These are phyloP conservation scores for Cochliopodium minus DNA, from an alignment of 208 protist species.

Conservation along the genomic window DNA sequence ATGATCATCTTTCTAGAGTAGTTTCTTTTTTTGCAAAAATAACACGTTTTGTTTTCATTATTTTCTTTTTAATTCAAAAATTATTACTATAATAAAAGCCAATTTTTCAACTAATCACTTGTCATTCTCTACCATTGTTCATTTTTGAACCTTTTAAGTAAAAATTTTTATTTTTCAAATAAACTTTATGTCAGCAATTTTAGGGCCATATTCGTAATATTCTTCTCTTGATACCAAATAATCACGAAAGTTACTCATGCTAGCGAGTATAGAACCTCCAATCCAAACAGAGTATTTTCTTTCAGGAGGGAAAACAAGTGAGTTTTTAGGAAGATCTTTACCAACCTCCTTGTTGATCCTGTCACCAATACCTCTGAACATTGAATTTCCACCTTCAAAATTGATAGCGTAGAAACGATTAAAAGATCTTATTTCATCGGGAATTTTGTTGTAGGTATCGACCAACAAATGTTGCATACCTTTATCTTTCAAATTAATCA, in stretches of 20 bases:
- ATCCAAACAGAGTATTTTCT: constrained; percentile 44
- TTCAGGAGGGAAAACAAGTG: too few species aligned
- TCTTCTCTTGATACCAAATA: constrained; percentile 94
- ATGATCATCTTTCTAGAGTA: too few species aligned
- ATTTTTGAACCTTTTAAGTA: too few species aligned
- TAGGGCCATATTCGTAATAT: constrained; percentile 88
- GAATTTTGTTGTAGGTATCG: constrained; percentile 79
- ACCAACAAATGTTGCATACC: constrained; percentile 71
- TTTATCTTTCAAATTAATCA: constrained; percentile 67
- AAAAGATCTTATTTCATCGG: too few species aligned
- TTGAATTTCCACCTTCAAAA: constrained; percentile 40
- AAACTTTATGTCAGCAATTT: constrained; percentile 90
- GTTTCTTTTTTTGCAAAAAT: too few species aligned
- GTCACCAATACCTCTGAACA: constrained; percentile 56
- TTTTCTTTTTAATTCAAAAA: too few species aligned
- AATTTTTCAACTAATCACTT: too few species aligned
- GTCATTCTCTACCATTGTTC: too few species aligned
- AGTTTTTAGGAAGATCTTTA: too few species aligned
- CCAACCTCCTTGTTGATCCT: constrained; percentile 59
- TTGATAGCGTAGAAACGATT: too few species aligned
- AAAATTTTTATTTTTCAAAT: constrained; percentile 51
- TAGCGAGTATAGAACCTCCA: constrained; percentile 52
- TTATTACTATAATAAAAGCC: too few species aligned
- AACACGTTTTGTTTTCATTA: too few species aligned
- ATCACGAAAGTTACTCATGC: constrained; percentile 79